Conservation (phyloP, 225 moss, liverwort and hornwort genomes). For the Physcomitrellopsis africana region DNA sequence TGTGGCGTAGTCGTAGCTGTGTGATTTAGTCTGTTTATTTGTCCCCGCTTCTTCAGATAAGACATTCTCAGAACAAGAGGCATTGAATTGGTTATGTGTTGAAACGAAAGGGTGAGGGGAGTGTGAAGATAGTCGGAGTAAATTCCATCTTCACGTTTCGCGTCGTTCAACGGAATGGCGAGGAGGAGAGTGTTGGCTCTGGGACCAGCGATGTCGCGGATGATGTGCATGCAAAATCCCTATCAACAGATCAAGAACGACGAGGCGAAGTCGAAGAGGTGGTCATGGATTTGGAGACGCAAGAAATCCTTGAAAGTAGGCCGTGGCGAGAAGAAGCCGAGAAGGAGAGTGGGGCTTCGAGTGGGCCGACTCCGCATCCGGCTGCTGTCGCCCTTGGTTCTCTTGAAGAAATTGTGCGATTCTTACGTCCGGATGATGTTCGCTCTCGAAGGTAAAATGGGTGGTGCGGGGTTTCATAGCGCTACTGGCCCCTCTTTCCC, state of each 20-base stretch:
- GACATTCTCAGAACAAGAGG: too few species aligned
- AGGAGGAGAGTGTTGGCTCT: slow-evolving; percentile 58
- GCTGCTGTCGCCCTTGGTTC: slow-evolving; percentile 45
- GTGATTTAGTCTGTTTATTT: too few species aligned
- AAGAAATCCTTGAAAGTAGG: slow-evolving; percentile 46
- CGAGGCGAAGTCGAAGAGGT: slow-evolving; percentile 26
- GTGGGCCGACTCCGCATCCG: slow-evolving; percentile 57
- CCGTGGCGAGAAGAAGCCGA: slow-evolving; percentile 31
- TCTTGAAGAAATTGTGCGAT: slow-evolving; percentile 47
- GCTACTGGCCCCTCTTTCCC: slow-evolving; percentile 40
- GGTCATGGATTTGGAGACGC: slow-evolving; percentile 53
- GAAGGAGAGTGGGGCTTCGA: slow-evolving; percentile 43
- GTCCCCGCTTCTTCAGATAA: too few species aligned
- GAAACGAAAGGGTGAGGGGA: too few species aligned
- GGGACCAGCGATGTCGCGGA: slow-evolving; percentile 59
- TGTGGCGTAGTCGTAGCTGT: too few species aligned
- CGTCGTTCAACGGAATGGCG: slow-evolving; percentile 31
- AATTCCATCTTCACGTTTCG: too few species aligned
- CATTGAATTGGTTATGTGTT: too few species aligned
- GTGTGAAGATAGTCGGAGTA: too few species aligned
- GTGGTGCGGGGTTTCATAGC: slow-evolving; percentile 36
- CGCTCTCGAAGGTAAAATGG: slow-evolving; percentile 38
- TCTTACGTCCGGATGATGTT: slow-evolving; percentile 65
- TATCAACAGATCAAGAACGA: slow-evolving; percentile 45
- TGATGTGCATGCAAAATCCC: slow-evolving; percentile 55